Conservation (phyloP, 2,329 filamentous ascomycete genomes). For the Claviceps citrina region DNA sequence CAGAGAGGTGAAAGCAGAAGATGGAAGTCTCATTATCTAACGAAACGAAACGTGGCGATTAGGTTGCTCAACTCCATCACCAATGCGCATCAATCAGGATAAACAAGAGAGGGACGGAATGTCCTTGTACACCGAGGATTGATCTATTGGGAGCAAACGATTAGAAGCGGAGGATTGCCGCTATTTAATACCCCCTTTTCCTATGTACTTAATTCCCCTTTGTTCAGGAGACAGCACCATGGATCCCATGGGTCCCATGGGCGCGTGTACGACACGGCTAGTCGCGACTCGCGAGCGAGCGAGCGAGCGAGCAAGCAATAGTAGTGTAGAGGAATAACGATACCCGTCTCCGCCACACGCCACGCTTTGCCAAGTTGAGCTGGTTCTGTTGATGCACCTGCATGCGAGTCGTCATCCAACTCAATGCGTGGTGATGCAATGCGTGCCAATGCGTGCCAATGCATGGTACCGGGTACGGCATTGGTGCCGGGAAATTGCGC, state of each 20-base stretch:
- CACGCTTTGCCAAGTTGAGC: too few relatives aligned
- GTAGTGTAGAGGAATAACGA: conserved; percentile 5
- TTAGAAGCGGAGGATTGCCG: neutral
- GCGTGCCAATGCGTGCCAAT: too few relatives aligned
- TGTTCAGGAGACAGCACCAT: too few relatives aligned
- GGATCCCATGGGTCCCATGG: too few relatives aligned
- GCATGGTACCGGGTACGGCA: too few relatives aligned
- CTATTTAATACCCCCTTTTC: neutral
- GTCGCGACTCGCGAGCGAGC: too few relatives aligned
- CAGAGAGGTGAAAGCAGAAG: too few relatives aligned
- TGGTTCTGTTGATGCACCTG: too few relatives aligned
- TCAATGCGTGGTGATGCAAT: too few relatives aligned
- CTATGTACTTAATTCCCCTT: neutral
- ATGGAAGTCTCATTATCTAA: neutral
- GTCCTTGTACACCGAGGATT: neutral
- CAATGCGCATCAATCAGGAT: conserved; percentile 8
- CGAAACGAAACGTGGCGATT: neutral
- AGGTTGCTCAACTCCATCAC: conserved; percentile 14
- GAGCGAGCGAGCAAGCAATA: neutral
- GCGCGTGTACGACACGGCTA: neutral
- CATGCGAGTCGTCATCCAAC: too few relatives aligned
- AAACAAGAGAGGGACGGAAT: neutral
- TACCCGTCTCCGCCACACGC: conserved; percentile 2
- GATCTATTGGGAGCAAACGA: neutral
- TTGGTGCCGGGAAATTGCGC: too few relatives aligned